Evolutionary conservation across 2,329 filamentous ascomycete genomes (phyloP).

Genomic region (Bipolaris oryzae): DNA sequence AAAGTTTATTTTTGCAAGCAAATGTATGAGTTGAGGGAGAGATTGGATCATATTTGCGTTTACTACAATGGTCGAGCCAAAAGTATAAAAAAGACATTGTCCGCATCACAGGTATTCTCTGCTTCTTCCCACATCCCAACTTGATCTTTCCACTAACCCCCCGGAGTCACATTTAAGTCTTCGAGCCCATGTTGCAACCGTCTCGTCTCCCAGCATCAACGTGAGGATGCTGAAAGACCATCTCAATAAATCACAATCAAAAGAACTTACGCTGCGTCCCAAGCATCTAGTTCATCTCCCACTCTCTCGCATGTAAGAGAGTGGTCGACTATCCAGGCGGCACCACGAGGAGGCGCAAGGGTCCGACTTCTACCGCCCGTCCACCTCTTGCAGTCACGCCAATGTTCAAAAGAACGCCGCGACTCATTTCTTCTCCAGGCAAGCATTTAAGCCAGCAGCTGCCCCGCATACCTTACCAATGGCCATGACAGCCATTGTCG

Average conservation of each 20-base stretch:
- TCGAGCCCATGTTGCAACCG: not conserved
- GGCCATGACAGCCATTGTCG: not conserved
- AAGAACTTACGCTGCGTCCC: constrained; percentile 29
- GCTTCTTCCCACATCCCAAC: too few species aligned
- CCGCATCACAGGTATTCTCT: too few species aligned
- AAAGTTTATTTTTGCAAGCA: too few species aligned
- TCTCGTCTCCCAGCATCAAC: not conserved
- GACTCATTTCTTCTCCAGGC: constrained; percentile 29
- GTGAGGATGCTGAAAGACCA: not conserved
- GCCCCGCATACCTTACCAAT: not conserved
- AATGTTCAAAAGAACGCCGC: constrained; percentile 18
- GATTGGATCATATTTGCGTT: too few species aligned
- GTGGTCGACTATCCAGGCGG: constrained; percentile 41
- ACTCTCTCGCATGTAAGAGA: not conserved
- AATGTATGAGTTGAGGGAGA: too few species aligned
- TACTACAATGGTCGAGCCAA: too few species aligned
- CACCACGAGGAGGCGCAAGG: constrained; percentile 48
- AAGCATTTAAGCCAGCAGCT: not conserved
- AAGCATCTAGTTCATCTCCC: constrained; percentile 45
- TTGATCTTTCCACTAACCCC: too few species aligned
- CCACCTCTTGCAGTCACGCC: constrained; percentile 39
- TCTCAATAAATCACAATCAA: not conserved
- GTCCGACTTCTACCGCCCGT: constrained; percentile 45
- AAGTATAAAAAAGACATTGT: too few species aligned
- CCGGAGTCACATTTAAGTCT: not conserved